Conservation (phyloP, 2,329 filamentous ascomycete genomes). For the Aureobasidium sp. region DNA sequence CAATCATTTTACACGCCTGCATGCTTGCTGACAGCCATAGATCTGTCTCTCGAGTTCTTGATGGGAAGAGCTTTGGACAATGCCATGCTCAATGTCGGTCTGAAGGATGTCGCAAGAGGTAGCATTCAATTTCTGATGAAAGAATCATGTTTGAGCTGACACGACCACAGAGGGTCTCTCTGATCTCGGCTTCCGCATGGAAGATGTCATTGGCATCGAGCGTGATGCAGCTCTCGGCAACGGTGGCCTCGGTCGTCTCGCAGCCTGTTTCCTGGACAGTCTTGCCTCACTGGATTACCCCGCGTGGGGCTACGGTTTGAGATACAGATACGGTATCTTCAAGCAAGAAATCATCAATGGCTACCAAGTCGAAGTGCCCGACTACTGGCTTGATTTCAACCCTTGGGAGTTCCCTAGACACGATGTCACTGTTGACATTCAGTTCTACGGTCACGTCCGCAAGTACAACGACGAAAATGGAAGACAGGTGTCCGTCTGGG, state of each 20-base stretch:
- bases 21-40: slow-evolving; percentile 30
- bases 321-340: slow-evolving; percentile 93
- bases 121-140: slow-evolving; percentile 21
- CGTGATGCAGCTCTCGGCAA: slow-evolving; percentile 95
- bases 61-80: slow-evolving; percentile 97
- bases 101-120: slow-evolving; percentile 80
- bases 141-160: slow-evolving; percentile 19
- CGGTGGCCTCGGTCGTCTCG: slow-evolving; percentile 86
- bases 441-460: slow-evolving; percentile 84
- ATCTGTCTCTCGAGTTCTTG: slow-evolving; percentile 92
- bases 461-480: slow-evolving; percentile 70
- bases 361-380: slow-evolving; percentile 95
- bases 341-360: slow-evolving; percentile 98
- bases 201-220: slow-evolving; percentile 90
- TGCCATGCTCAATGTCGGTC: slow-evolving; percentile 91
- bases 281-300: slow-evolving; percentile 90
- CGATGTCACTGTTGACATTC: slow-evolving; percentile 91
- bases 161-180: slow-evolving; percentile 61
- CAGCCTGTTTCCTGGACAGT: slow-evolving; percentile 95
- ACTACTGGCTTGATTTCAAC: slow-evolving; percentile 99
- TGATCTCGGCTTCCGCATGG: slow-evolving; percentile 92
- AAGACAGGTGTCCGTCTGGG: slow-evolving; percentile 70
- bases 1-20: too few species aligned
- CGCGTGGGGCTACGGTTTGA: slow-evolving; percentile 93
- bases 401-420: slow-evolving; percentile 97